Evolutionary conservation across 257 asterid genomes (phyloP).

Genomic region (Jacaranda copaia): DNA sequence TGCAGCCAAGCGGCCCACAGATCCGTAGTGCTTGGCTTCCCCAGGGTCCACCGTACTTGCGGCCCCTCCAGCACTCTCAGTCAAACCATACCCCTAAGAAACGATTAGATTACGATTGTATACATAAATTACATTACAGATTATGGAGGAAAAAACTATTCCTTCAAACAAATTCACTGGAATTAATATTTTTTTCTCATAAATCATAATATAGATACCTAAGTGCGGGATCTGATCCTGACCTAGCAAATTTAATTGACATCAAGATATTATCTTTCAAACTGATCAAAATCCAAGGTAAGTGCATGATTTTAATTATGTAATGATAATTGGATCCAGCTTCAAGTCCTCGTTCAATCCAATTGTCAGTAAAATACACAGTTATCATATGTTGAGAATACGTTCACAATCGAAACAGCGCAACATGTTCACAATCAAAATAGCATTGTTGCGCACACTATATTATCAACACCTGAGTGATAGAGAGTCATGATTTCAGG

Average conservation of each 20-base stretch:
- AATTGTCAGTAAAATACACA: not conserved
- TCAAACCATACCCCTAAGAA: constrained; percentile 86
- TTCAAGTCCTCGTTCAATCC: not conserved
- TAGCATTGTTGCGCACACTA: not conserved
- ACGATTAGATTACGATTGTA: not conserved
- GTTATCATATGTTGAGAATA: not conserved
- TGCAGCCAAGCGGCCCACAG: constrained; percentile 76
- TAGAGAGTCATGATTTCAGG: not conserved
- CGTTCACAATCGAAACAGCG: constrained; percentile 12
- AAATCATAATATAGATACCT: not conserved
- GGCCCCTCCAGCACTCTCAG: constrained; percentile 80
- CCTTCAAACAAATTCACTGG: not conserved
- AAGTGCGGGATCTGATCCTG: not conserved
- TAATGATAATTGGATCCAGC: not conserved
- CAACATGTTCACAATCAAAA: constrained; percentile 19
- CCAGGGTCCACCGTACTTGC: constrained; percentile 64
- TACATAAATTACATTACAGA: too few relatives aligned
- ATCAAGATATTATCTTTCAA: not conserved
- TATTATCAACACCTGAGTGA: not conserved
- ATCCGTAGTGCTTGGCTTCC: constrained; percentile 65
- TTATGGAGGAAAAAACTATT: too few relatives aligned
- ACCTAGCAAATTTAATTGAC: not conserved
- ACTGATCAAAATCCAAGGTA: not conserved
- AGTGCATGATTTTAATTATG: not conserved
- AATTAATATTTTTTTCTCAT: not conserved